Evolutionary conservation across 2,329 filamentous ascomycete genomes (phyloP).

Genomic region (Fusarium drepaniforme): DNA sequence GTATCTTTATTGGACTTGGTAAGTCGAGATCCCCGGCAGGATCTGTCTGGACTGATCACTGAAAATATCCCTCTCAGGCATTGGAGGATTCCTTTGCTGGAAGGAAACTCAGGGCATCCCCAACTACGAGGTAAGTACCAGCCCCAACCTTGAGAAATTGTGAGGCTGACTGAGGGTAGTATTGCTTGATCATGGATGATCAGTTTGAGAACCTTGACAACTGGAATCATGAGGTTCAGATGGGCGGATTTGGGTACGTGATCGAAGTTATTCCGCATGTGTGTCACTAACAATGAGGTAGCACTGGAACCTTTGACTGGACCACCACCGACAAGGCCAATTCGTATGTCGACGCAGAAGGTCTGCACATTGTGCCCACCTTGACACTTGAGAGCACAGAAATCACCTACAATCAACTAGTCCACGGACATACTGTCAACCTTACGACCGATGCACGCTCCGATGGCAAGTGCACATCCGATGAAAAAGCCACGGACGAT

Average conservation of each 20-base stretch:
- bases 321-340: constrained; percentile 61
- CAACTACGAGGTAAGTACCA: constrained; percentile 29
- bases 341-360: constrained; percentile 58
- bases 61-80: background rate
- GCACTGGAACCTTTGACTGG: constrained; percentile 62
- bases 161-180: constrained; percentile 25
- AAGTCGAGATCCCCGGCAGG: background rate
- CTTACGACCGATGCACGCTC: constrained; percentile 52
- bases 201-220: constrained; percentile 49
- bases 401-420: constrained; percentile 50
- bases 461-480: constrained; percentile 53
- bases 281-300: constrained; percentile 8
- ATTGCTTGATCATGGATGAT: constrained; percentile 43
- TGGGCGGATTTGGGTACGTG: constrained; percentile 54
- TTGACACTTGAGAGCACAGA: constrained; percentile 51
- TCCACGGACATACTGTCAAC: constrained; percentile 56
- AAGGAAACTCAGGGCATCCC: constrained; percentile 29
- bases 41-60: background rate
- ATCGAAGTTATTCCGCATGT: rapidly evolving
- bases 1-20: constrained; percentile 39
- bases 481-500: constrained; percentile 13
- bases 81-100: constrained; percentile 39
- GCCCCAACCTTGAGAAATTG: background rate
- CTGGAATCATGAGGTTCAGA: constrained; percentile 60
- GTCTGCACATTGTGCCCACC: constrained; percentile 65